Evolutionary conservation across 148 eudicot species (phyloP).

Genomic region (Vaccinium corymbosum): DNA sequence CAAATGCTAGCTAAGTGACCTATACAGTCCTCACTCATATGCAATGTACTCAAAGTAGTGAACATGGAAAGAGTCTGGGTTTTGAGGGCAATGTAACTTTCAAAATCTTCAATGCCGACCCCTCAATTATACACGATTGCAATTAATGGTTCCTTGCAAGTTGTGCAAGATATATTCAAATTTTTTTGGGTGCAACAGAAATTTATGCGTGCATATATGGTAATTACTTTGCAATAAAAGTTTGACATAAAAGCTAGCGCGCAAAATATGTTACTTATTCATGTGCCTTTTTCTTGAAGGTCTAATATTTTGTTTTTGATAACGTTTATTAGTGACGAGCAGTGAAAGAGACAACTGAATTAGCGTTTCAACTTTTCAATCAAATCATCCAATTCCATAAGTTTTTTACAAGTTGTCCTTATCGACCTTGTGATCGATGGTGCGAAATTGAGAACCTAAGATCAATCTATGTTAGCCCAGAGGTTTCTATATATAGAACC

Average conservation of each 20-base stretch:
- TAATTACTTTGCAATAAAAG: no score
- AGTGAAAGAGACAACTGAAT: neutral
- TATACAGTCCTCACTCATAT: neutral
- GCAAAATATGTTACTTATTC: no score
- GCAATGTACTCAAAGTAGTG: neutral
- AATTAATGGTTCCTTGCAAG: neutral
- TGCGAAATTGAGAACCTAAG: neutral
- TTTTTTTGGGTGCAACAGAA: no score
- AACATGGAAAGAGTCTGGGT: conserved; percentile 12
- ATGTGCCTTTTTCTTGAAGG: no score
- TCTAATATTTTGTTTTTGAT: neutral
- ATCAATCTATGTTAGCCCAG: neutral
- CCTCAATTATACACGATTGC: neutral
- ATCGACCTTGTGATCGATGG: neutral
- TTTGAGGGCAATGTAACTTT: conserved; percentile 16
- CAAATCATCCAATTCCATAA: no score
- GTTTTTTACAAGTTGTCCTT: neutral
- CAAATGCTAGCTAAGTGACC: neutral
- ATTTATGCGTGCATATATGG: no score
- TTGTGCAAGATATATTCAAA: neutral
- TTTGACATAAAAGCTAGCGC: no score
- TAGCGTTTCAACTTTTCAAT: neutral
- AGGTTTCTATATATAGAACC: no score
- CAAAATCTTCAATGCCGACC: conserved; percentile 22
- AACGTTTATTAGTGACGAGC: neutral